A percentile compares a stretch with the other conserved stretches of the same genome.
Evolutionary conservation across 2,329 filamentous ascomycete species (phyloP).

Genomic region (Clarireedia homoeocarpa): DNA sequence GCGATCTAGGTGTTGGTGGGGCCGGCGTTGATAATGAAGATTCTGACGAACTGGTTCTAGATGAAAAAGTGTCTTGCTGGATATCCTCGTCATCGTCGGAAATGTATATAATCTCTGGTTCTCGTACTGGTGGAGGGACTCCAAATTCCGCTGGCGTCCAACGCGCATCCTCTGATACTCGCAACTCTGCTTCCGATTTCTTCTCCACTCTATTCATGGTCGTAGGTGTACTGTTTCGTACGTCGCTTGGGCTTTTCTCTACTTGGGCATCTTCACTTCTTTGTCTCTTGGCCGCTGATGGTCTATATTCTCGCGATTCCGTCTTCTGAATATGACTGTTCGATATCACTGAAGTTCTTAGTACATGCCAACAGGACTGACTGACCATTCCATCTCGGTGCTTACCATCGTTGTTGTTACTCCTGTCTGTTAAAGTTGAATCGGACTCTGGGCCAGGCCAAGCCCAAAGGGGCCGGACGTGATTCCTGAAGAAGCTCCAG

Average conservation of each 20-base stretch:
- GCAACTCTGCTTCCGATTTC: slow-evolving; percentile 15
- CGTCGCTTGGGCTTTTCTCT: not conserved
- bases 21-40: not conserved
- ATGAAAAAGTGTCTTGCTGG: not conserved
- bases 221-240: not conserved
- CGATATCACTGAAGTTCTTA: slow-evolving; percentile 13
- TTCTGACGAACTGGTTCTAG: not conserved
- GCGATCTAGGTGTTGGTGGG: not conserved
- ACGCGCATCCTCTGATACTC: slow-evolving; percentile 12
- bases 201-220: slow-evolving; percentile 9
- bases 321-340: slow-evolving; percentile 13
- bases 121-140: not conserved
- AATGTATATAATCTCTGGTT: not conserved
- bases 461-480: too few relatives aligned
- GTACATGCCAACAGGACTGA: not conserved
- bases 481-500: too few relatives aligned
- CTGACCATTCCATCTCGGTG: too few relatives aligned
- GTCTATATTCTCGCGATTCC: slow-evolving; percentile 13
- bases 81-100: slow-evolving; percentile 5
- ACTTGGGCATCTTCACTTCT: slow-evolving; percentile 10
- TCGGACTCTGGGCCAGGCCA: too few relatives aligned
- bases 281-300: slow-evolving; percentile 16
- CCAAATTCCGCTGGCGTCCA: slow-evolving; percentile 19
- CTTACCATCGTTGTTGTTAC: too few relatives aligned
- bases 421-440: too few relatives aligned